A percentile compares a stretch with the other conserved stretches of the same genome.
Evolutionary conservation across 73 alveolate genomes (phyloP).

Genomic region (Paramecium biaurelia): DNA sequence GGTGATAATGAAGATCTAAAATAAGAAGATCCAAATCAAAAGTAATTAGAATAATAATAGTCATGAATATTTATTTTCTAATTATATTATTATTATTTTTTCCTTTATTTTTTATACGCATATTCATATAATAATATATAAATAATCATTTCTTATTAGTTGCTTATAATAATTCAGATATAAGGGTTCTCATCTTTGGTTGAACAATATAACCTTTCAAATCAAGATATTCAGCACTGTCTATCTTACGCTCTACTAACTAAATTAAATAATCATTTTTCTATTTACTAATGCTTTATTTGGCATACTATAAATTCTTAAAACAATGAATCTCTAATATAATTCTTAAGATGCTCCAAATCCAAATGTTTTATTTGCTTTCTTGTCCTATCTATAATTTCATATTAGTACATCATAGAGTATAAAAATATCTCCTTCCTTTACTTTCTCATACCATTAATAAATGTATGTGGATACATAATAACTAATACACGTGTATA

Average conservation of each 20-base stretch:
- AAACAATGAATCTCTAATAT: background rate
- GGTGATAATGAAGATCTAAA: background rate
- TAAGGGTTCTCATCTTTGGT: background rate
- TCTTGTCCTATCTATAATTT: background rate
- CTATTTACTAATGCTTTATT: background rate
- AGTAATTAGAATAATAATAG: background rate
- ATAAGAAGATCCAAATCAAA: background rate
- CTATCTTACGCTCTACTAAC: background rate
- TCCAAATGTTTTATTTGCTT: background rate
- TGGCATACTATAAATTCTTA: conserved; percentile 21
- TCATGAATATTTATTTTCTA: background rate
- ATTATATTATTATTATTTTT: background rate
- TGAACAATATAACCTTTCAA: conserved; percentile 22
- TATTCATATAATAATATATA: background rate
- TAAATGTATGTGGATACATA: conserved; percentile 20
- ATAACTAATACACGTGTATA: conserved; percentile 9
- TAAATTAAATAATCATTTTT: background rate
- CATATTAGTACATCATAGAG: background rate
- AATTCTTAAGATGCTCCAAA: conserved; percentile 31
- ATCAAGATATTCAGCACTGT: conserved; percentile 7
- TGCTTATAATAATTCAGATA: background rate
- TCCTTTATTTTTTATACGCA: background rate
- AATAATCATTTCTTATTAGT: background rate
- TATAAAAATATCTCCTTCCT: conserved; percentile 41
- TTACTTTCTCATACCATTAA: conserved; percentile 1